phyloP scores from a whole-genome alignment of 2,329 filamentous ascomycete genomes.

The Cryphonectria naterciae region DNA sequence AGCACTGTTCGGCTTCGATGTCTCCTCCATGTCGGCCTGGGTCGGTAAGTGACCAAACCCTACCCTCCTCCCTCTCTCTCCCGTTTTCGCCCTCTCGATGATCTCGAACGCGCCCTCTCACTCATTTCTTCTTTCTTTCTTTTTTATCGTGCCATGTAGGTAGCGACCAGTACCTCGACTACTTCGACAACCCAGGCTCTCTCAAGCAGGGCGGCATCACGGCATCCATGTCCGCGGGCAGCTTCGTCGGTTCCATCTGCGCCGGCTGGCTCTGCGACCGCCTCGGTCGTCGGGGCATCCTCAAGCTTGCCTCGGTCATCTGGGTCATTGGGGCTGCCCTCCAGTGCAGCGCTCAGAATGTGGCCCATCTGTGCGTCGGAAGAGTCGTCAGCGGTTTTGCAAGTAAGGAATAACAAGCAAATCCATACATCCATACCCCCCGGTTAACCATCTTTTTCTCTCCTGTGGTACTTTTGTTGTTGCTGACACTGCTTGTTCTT shows the following conservation, averaged over 20 bases:
- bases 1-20: constrained; percentile 78
- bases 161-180: constrained; percentile 38
- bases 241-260: constrained; percentile 61
- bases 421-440: no score
- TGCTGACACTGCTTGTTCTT: background rate
- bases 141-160: constrained; percentile 39
- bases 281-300: constrained; percentile 52
- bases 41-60: constrained; percentile 41
- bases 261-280: constrained; percentile 57
- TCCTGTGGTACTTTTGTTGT: background rate
- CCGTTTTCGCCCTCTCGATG: background rate
- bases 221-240: constrained; percentile 74
- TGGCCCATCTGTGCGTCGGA: constrained; percentile 73
- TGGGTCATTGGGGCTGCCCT: constrained; percentile 41
- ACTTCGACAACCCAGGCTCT: constrained; percentile 37
- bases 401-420: constrained; percentile 18
- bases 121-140: background rate
- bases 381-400: constrained; percentile 70
- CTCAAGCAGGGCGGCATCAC: constrained; percentile 70
- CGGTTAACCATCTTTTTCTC: background rate
- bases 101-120: background rate
- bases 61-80: background rate
- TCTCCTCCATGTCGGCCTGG: constrained; percentile 72
- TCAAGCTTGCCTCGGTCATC: constrained; percentile 54
- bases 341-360: constrained; percentile 48